Base-by-base conservation (phyloP, 108 stramenopile genomes). In the Pseudonitzschia pungens region DNA sequence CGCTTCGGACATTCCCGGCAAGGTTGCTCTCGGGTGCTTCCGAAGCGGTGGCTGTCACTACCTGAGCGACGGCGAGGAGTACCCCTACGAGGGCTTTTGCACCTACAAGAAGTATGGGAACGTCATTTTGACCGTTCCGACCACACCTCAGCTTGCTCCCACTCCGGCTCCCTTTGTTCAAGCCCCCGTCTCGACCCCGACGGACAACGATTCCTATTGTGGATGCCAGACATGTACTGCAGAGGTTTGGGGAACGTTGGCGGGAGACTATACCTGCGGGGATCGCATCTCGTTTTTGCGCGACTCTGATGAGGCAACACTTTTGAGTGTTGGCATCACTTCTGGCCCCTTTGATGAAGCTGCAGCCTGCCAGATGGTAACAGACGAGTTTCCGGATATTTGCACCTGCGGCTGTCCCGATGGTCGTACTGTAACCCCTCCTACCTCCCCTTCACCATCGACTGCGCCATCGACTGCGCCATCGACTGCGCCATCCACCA, bases 51-150 rank as follows among this genome's bases (percentile, higher is more conserved):
- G 73, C 11, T 82, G 81, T 57, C 27, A 26, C 28, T 82, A 82
- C 62, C 63, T 82, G 8, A 42, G 24, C 12, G 65, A 76, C 9
- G 74, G 74, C 12, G 56, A 82, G 48, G 54, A 74, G 24, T 77
- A 75, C 29, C 71, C 80, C 11, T 42, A 42, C 53, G 48, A 54
- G 31, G 56, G 65, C 18, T 75, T 78, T 36, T 82, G 81, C 55
- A 78, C 77, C 4, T 82, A 75, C 69, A 82, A 77, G 74, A 50
- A 9, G 15, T 67, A 67, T 16, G 36, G 12, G 6, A 67, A 6
- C 44, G 22, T 32, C 5, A 20, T 43, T 16, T 18, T 28, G 21
- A 29, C 58, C 16, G 31, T 32, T 20, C 24, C 24, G 18, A 29
- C 58, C 32, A 16, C 24, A 15, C 21, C 21, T 2, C 21, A 59